Evolutionary conservation across 257 asterid species (phyloP).

Genomic region (Jacaranda copaia): DNA sequence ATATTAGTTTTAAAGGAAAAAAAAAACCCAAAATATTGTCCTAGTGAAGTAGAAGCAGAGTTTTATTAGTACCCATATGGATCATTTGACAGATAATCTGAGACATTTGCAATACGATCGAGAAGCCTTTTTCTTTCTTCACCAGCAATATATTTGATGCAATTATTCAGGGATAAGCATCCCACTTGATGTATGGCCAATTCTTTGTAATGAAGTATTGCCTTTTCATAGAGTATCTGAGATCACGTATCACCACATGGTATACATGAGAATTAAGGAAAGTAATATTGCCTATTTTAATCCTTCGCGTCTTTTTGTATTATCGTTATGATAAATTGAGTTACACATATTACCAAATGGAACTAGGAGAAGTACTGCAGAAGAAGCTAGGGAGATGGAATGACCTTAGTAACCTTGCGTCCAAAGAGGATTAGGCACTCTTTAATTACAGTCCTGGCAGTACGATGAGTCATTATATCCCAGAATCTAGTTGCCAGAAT

Average conservation of each 20-base stretch:
- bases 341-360: not conserved
- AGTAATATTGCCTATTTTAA: no score
- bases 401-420: conserved; percentile 34
- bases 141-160: conserved; percentile 36
- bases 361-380: not conserved
- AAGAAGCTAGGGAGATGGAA: not conserved
- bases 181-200: conserved; percentile 52
- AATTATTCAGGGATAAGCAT: conserved; percentile 39
- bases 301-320: not conserved
- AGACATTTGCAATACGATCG: conserved; percentile 26
- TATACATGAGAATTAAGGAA: no score
- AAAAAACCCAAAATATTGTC: no score
- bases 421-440: conserved; percentile 32
- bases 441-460: conserved; percentile 33
- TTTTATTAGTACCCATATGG: conserved; percentile 48
- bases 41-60: no score
- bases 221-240: conserved; percentile 39
- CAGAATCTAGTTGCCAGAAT: conserved; percentile 15
- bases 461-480: conserved; percentile 28
- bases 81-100: conserved; percentile 42
- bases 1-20: not conserved
- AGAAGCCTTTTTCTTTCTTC: conserved; percentile 38
- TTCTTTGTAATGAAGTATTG: not conserved
- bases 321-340: not conserved
- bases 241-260: not conserved